Percentiles rank a stretch among this genome's conserved stretches.
Conservation (phyloP, 2,329 filamentous ascomycete species). For the Chalaropsis ovoidea region DNA sequence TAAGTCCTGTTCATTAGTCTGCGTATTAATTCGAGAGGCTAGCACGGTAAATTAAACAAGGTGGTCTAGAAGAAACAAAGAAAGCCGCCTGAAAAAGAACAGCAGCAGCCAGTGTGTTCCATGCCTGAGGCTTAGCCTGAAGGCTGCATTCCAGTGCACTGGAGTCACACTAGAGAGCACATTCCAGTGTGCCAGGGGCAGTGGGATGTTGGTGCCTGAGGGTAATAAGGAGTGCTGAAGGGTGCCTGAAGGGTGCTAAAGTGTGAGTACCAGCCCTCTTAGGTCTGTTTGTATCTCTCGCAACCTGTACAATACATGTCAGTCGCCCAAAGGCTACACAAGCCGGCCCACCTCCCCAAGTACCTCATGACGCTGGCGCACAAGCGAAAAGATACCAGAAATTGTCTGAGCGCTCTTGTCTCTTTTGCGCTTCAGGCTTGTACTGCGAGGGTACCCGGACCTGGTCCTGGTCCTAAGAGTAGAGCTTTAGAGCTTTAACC, state of each 20-base stretch:
- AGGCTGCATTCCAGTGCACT: not conserved
- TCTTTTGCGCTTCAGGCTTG: not conserved
- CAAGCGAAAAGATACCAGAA: conserved; percentile 12
- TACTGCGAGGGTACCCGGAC: conserved; percentile 6
- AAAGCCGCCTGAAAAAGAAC: not conserved
- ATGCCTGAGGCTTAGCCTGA: not conserved
- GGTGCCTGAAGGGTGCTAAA: not conserved
- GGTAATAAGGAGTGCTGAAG: not conserved
- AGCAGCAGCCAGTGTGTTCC: not conserved
- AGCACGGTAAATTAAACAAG: not conserved
- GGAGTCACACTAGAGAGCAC: not conserved
- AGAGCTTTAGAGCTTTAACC: conserved; percentile 5
- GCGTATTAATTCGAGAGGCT: not conserved
- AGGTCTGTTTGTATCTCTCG: not conserved
- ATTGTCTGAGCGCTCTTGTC: conserved; percentile 12
- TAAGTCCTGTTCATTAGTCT: not conserved
- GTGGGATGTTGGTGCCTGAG: not conserved
- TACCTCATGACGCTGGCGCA: not conserved
- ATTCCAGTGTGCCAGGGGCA: not conserved
- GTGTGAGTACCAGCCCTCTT: too few species aligned
- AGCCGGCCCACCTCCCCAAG: not conserved
- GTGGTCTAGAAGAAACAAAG: too few species aligned
- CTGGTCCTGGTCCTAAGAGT: not conserved
- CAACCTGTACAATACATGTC: not conserved
- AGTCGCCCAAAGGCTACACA: not conserved